These are phyloP conservation scores for Solanum appendiculatum DNA, from an alignment of 257 asterid genomes.

Conservation along the genomic window DNA sequence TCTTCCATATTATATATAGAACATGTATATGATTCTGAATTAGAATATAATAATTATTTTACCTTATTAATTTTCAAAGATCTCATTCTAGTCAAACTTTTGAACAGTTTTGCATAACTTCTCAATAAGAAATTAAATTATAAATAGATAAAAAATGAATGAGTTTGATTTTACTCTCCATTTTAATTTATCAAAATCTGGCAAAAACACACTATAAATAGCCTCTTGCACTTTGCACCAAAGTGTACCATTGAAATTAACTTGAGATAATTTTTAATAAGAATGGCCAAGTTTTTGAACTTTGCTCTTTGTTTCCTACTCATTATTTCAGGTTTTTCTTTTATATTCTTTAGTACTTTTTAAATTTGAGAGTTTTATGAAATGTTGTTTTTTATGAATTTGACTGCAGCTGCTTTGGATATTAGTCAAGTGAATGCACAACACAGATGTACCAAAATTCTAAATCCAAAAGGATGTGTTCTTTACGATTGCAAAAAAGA, in stretches of 20 bases:
- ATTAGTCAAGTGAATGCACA: background rate
- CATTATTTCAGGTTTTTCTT: background rate
- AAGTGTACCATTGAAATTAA: too few species aligned
- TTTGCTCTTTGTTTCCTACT: background rate
- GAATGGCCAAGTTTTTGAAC: background rate
- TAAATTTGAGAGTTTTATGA: background rate
- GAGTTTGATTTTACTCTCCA: too few species aligned
- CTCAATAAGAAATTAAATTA: too few species aligned
- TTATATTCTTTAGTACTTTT: background rate
- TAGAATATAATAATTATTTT: background rate
- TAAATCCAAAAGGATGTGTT: background rate
- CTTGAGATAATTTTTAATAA: too few species aligned
- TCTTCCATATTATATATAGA: too few species aligned
- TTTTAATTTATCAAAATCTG: too few species aligned
- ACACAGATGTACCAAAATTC: background rate
- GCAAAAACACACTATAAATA: too few species aligned
- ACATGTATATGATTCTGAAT: too few species aligned
- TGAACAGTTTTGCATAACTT: too few species aligned
- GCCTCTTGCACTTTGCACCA: too few species aligned
- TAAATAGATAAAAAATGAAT: too few species aligned
- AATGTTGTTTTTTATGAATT: background rate
- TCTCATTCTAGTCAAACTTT: too few species aligned
- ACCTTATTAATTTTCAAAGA: background rate
- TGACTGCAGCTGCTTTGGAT: conserved; percentile 1
- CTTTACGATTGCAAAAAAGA: background rate